Conservation (phyloP, 1,284 basidiomycete genomes). For the Fistulina hepatica region DNA sequence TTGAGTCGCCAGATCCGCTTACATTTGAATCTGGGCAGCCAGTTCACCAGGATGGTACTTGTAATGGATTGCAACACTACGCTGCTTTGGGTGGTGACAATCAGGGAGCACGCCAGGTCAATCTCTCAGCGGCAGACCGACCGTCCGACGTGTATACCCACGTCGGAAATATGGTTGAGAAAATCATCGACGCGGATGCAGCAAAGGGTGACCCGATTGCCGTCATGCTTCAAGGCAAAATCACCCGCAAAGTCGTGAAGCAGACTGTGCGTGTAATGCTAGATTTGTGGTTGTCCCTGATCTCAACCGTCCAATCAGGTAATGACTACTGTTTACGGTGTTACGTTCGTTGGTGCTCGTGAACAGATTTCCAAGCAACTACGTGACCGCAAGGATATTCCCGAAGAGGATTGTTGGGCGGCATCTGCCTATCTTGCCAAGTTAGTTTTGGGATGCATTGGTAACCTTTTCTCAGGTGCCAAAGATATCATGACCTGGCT, state of each 20-base stretch:
- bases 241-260: constrained; percentile 94
- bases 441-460: constrained; percentile 75
- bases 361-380: constrained; percentile 93
- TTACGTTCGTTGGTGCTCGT: constrained; percentile 91
- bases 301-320: constrained; percentile 41
- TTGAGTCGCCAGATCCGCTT: constrained; percentile 65
- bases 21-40: constrained; percentile 72
- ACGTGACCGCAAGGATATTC: constrained; percentile 65
- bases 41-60: constrained; percentile 97
- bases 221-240: constrained; percentile 61
- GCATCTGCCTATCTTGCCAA: constrained; percentile 80
- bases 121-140: constrained; percentile 75
- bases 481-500: constrained; percentile 91
- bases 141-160: constrained; percentile 96
- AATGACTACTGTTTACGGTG: constrained; percentile 99
- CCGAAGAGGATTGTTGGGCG: constrained; percentile 61
- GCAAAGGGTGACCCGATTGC: constrained; percentile 48
- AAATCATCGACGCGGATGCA: constrained; percentile 31
- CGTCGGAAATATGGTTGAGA: constrained; percentile 79
- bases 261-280: constrained; percentile 48
- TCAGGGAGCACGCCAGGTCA: constrained; percentile 87
- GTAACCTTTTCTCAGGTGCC: constrained; percentile 88
- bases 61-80: constrained; percentile 98
- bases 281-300: not conserved
- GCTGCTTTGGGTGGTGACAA: constrained; percentile 93